Percentiles rank a stretch among this genome's conserved stretches.
These are phyloP conservation scores for Populus nigra DNA, from an alignment of 345 rosid genomes.

Conservation along the genomic window DNA sequence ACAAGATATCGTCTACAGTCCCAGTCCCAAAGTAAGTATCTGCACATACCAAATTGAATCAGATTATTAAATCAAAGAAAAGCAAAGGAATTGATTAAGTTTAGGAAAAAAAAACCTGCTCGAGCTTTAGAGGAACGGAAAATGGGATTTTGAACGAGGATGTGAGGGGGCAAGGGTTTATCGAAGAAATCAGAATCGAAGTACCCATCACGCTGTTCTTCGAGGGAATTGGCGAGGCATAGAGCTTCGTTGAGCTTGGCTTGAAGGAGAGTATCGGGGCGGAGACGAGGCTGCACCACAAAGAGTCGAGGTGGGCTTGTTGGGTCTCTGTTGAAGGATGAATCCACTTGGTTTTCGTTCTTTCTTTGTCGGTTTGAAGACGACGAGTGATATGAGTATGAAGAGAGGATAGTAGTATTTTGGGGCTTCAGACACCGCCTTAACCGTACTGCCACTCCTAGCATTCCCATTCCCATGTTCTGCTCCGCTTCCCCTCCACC, in stretches of 20 bases:
- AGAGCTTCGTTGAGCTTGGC: constrained; percentile 89
- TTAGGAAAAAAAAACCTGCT: constrained; percentile 42
- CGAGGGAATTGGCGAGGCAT: constrained; percentile 84
- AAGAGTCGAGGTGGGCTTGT: constrained; percentile 66
- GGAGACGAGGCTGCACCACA: constrained; percentile 86
- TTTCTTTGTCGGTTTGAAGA: constrained; percentile 14
- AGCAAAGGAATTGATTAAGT: neutral
- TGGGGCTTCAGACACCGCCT: neutral
- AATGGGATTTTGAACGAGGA: constrained; percentile 80
- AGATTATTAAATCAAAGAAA: neutral
- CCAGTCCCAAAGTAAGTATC: constrained; percentile 84
- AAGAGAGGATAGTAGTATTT: neutral
- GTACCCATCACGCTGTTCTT: constrained; percentile 87
- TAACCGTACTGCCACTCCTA: no score
- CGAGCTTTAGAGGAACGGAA: constrained; percentile 58
- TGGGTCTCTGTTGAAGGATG: constrained; percentile 57
- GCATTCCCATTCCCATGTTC: no score
- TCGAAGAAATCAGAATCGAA: constrained; percentile 64
- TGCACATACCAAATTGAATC: constrained; percentile 15
- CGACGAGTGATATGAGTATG: neutral
- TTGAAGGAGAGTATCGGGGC: constrained; percentile 58
- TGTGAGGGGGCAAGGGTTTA: constrained; percentile 70
- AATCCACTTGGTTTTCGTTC: constrained; percentile 6
- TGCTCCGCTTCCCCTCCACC: no score
- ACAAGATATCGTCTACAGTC: constrained; percentile 61